phyloP scores from a whole-genome alignment of 805 yeast species.

The Candida piceae region DNA sequence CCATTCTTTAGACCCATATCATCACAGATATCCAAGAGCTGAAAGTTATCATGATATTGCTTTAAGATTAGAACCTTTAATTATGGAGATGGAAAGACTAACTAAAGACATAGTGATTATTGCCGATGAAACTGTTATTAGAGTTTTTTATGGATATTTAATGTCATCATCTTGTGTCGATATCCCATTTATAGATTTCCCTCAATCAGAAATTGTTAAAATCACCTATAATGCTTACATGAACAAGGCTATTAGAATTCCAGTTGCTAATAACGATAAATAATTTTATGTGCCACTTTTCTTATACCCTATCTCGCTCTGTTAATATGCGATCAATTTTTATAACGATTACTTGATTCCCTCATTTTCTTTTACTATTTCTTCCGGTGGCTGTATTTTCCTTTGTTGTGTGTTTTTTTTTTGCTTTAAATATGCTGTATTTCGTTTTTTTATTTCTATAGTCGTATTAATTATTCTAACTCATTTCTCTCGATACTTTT shows the following conservation, averaged over 20 bases:
- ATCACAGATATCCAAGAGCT: conserved; percentile 84
- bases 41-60: conserved; percentile 97
- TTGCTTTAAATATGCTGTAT: too few relatives aligned
- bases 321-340: too few relatives aligned
- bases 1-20: conserved; percentile 77
- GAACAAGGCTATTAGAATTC: conserved; percentile 56
- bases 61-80: conserved; percentile 85
- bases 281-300: background rate
- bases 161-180: conserved; percentile 89
- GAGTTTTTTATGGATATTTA: conserved; percentile 88
- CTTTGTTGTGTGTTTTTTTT: too few relatives aligned
- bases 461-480: too few relatives aligned
- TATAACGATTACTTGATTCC: too few relatives aligned
- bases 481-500: too few relatives aligned
- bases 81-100: conserved; percentile 90
- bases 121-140: conserved; percentile 86
- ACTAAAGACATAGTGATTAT: conserved; percentile 82
- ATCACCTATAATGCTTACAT: conserved; percentile 82
- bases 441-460: too few relatives aligned
- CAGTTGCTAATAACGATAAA: conserved; percentile 1
- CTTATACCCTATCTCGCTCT: background rate
- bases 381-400: too few relatives aligned
- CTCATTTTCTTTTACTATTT: too few relatives aligned
- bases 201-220: conserved; percentile 80
- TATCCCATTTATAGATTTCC: conserved; percentile 74